Conservation (phyloP, 2,329 filamentous ascomycete species). For the Akanthomyces dipterigenus region DNA sequence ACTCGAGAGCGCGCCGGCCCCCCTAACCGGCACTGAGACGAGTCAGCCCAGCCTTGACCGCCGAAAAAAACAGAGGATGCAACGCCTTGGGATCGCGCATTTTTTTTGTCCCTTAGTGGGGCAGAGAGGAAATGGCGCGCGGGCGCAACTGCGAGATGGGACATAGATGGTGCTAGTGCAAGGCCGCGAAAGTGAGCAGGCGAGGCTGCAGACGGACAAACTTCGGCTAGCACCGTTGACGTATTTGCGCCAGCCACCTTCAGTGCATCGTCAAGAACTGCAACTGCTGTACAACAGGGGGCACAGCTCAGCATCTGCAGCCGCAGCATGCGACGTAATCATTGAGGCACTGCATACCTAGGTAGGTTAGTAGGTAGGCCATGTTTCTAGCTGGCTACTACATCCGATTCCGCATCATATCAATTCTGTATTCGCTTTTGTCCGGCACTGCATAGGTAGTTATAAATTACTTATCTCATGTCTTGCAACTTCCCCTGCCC, state of each 20-base stretch:
- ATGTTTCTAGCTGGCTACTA: background rate
- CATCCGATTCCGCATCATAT: background rate
- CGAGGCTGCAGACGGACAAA: background rate
- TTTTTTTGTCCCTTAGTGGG: background rate
- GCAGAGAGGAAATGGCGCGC: background rate
- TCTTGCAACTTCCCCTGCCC: too few relatives aligned
- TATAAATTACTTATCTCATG: too few relatives aligned
- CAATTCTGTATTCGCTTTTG: background rate
- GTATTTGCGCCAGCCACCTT: background rate
- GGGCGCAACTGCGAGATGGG: background rate
- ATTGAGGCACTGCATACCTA: too few relatives aligned
- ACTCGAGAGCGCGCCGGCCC: background rate
- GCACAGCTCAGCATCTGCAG: background rate
- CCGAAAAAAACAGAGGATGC: background rate
- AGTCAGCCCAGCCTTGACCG: background rate
- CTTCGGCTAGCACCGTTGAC: background rate
- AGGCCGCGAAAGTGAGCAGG: background rate
- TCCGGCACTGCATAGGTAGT: background rate
- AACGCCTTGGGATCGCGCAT: background rate
- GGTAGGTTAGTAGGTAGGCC: too few relatives aligned
- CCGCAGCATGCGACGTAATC: too few relatives aligned
- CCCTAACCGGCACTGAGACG: background rate
- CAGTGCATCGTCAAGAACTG: too few relatives aligned
- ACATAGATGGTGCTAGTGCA: slow-evolving; percentile 6
- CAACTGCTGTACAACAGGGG: background rate